A percentile compares a stretch with the other conserved stretches of the same genome.
phyloP scores from a whole-genome alignment of 768 basidiomycete species.

The Coprinopsis strossmayeri region DNA sequence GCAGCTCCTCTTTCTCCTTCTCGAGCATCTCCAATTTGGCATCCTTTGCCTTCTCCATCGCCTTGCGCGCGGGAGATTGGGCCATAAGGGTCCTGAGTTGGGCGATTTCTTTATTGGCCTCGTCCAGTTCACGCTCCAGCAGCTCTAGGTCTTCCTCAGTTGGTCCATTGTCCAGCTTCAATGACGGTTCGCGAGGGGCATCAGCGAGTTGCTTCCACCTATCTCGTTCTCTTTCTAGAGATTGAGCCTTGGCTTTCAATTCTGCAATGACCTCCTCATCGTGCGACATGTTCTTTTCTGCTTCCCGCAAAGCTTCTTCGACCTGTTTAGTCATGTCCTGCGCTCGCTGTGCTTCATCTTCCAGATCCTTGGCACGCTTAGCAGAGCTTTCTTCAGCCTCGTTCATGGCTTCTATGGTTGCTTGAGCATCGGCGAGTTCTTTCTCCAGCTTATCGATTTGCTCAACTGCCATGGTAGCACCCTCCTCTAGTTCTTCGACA shows the following conservation, averaged over 20 bases:
- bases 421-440: slow-evolving; percentile 41
- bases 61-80: slow-evolving; percentile 70
- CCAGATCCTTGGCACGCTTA: slow-evolving; percentile 44
- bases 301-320: slow-evolving; percentile 71
- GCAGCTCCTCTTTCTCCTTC: slow-evolving; percentile 67
- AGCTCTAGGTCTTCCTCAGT: slow-evolving; percentile 54
- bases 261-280: slow-evolving; percentile 51
- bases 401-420: slow-evolving; percentile 36
- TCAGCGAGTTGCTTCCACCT: slow-evolving; percentile 19
- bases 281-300: slow-evolving; percentile 60
- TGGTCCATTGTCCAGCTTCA: slow-evolving; percentile 20
- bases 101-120: slow-evolving; percentile 71
- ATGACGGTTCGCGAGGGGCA: slow-evolving; percentile 20
- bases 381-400: slow-evolving; percentile 40
- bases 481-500: slow-evolving; percentile 54
- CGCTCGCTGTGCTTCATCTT: slow-evolving; percentile 45
- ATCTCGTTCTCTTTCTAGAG: slow-evolving; percentile 53
- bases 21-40: slow-evolving; percentile 70
- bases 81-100: slow-evolving; percentile 57
- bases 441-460: slow-evolving; percentile 52
- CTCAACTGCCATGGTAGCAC: slow-evolving; percentile 43
- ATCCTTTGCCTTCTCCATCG: slow-evolving; percentile 73
- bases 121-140: slow-evolving; percentile 71
- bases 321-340: slow-evolving; percentile 57
- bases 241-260: slow-evolving; percentile 42